Percentiles rank a stretch among this genome's conserved stretches.
Conservation (phyloP, 179 eudicot species). For the Dionaea muscipula region DNA sequence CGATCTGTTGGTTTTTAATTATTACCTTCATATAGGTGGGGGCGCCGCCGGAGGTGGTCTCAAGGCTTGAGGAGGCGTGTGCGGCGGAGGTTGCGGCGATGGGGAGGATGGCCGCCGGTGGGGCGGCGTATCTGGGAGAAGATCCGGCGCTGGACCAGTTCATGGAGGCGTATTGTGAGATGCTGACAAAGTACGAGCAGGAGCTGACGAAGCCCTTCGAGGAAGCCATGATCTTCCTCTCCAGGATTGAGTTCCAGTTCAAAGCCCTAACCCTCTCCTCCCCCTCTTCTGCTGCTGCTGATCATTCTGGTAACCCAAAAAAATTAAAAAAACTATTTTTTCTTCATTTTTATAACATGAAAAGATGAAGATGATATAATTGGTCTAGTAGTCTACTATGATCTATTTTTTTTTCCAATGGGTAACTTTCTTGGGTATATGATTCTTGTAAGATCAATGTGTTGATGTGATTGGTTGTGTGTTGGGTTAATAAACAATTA, state of each 20-base stretch:
- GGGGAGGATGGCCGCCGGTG: slow-evolving; percentile 15
- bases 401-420: too few relatives aligned
- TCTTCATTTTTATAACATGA: too few relatives aligned
- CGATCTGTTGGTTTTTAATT: background rate
- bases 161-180: slow-evolving; percentile 97
- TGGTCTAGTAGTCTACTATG: too few relatives aligned
- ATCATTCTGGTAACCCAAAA: slow-evolving; percentile 22
- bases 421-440: too few relatives aligned
- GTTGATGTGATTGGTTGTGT: background rate
- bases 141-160: slow-evolving; percentile 93
- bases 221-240: slow-evolving; percentile 90
- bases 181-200: slow-evolving; percentile 83
- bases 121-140: slow-evolving; percentile 33
- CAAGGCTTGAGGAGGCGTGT: slow-evolving; percentile 61
- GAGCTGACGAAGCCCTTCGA: slow-evolving; percentile 86
- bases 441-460: background rate
- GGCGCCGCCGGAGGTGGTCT: slow-evolving; percentile 90
- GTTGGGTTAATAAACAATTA: background rate
- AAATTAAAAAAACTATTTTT: too few relatives aligned
- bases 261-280: slow-evolving; percentile 65
- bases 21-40: slow-evolving; percentile 42
- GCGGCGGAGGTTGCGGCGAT: slow-evolving; percentile 22
- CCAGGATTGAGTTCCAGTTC: slow-evolving; percentile 72
- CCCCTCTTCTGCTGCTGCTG: slow-evolving; percentile 19
- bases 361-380: too few relatives aligned